Evolutionary conservation across 164 flowering plant species (phyloP).

Genomic region (Piper betle): DNA sequence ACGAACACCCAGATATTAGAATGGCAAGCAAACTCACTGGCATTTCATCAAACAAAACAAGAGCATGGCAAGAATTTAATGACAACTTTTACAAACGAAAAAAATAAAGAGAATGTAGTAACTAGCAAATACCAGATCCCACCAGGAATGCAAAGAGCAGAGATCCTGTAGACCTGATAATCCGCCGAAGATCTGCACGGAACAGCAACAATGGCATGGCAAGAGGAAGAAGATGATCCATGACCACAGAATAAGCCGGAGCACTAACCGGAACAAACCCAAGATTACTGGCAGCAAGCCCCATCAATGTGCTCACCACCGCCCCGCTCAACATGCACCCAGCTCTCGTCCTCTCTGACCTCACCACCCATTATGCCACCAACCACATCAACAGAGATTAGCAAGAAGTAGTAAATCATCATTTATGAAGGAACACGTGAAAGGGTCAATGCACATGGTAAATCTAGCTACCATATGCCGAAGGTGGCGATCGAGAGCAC

Average conservation of each 20-base stretch:
- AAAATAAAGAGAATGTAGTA: not conserved
- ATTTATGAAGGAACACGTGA: not conserved
- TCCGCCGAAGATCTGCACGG: slow-evolving; percentile 70
- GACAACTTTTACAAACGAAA: not conserved
- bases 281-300: slow-evolving; percentile 73
- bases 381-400: not conserved
- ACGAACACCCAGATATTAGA: no score
- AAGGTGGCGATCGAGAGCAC: slow-evolving; percentile 72
- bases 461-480: slow-evolving; percentile 55
- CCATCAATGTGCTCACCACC: slow-evolving; percentile 61
- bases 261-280: slow-evolving; percentile 58
- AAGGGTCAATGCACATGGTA: not conserved
- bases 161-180: slow-evolving; percentile 62
- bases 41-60: not conserved
- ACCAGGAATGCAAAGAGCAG: slow-evolving; percentile 68
- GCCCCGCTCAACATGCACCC: slow-evolving; percentile 72
- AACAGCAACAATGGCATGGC: slow-evolving; percentile 66
- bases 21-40: no score
- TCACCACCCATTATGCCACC: slow-evolving; percentile 6
- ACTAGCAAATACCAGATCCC: slow-evolving; percentile 46
- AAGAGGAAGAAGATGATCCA: slow-evolving; percentile 57
- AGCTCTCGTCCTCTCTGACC: slow-evolving; percentile 83
- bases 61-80: not conserved
- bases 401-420: not conserved
- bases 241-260: slow-evolving; percentile 45